phyloP scores from a whole-genome alignment of 768 basidiomycete species.

The Podaxis rugospora region DNA sequence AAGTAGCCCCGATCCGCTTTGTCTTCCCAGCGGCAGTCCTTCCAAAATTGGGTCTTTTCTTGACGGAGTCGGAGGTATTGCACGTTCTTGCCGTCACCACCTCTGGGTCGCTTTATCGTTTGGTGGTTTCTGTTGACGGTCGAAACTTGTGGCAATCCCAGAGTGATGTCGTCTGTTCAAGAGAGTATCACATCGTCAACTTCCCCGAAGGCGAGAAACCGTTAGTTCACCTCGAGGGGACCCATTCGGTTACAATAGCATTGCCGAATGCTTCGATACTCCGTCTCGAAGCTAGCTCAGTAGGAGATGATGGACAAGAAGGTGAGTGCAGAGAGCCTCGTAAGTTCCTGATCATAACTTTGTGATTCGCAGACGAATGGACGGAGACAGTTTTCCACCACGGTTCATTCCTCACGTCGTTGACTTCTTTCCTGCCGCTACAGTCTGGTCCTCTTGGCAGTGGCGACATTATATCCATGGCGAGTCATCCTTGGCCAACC shows the following conservation, averaged over 20 bases:
- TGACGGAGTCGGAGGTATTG: conserved; percentile 49
- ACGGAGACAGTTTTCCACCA: conserved; percentile 60
- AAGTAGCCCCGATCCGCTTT: conserved; percentile 67
- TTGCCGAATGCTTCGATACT: conserved; percentile 60
- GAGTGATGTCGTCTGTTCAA: conserved; percentile 50
- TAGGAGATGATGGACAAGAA: conserved; percentile 48
- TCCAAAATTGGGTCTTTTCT: conserved; percentile 59
- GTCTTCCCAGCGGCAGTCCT: conserved; percentile 70
- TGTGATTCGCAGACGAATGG: conserved; percentile 56
- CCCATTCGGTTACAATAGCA: conserved; percentile 60
- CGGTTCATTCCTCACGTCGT: conserved; percentile 60
- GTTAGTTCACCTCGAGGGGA: conserved; percentile 63
- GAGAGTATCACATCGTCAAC: conserved; percentile 64
- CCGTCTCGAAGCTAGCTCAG: conserved; percentile 61
- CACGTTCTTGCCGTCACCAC: conserved; percentile 69
- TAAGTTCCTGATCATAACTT: conserved; percentile 11
- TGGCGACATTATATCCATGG: conserved; percentile 65
- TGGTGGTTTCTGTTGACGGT: conserved; percentile 59
- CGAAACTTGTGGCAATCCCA: conserved; percentile 57
- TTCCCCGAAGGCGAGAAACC: conserved; percentile 35
- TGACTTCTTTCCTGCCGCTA: conserved; percentile 63
- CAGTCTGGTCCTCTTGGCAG: conserved; percentile 41
- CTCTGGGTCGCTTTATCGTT: conserved; percentile 67
- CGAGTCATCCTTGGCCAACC: conserved; percentile 71
- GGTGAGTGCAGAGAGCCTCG: conserved; percentile 39